Evolutionary conservation across 352 stramenopile species (phyloP).

Genomic region (Ophiocytium majus): DNA sequence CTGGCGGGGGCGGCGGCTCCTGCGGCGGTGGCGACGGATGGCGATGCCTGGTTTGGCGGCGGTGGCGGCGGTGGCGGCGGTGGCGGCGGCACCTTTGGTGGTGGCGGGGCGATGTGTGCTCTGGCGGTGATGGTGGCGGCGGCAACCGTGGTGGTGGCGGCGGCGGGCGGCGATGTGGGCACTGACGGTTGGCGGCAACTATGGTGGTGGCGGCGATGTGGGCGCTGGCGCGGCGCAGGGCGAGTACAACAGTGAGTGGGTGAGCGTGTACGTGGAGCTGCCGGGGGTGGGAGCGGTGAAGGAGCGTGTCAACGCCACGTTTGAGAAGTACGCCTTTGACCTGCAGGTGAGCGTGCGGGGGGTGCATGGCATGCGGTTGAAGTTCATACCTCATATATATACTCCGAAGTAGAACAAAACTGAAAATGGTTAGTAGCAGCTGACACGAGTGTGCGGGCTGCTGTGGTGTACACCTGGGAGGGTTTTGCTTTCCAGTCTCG

Average conservation of each 20-base stretch:
- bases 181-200: not conserved
- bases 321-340: slow-evolving; percentile 60
- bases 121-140: not conserved
- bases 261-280: slow-evolving; percentile 71
- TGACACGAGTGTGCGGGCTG: no score
- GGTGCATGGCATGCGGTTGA: no score
- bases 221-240: slow-evolving; percentile 49
- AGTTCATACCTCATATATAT: no score
- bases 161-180: not conserved
- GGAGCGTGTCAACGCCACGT: slow-evolving; percentile 66
- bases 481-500: no score
- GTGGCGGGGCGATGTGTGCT: not conserved
- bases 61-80: not conserved
- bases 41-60: not conserved
- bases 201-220: not conserved
- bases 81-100: not conserved
- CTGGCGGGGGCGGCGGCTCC: no score
- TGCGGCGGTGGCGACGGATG: no score
- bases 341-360: slow-evolving; percentile 51
- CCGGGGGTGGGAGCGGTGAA: slow-evolving; percentile 63
- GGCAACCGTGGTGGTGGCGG: no score
- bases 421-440: no score
- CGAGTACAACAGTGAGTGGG: slow-evolving; percentile 67
- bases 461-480: no score
- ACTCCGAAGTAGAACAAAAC: no score